Conservation (phyloP, 768 basidiomycete genomes). For the Antrodiella citrinella region DNA sequence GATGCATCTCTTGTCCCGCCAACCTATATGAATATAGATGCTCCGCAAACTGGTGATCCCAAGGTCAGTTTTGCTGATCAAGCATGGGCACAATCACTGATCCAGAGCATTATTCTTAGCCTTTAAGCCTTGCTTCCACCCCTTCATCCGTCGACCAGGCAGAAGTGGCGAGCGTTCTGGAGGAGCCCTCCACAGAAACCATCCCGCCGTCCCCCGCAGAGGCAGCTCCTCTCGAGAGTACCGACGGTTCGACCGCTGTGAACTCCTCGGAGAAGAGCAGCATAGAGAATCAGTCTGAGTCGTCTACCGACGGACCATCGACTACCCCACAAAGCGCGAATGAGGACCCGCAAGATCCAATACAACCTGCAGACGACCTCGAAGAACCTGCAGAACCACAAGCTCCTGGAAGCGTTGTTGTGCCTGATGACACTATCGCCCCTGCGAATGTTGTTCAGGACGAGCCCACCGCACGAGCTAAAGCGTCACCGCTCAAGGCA, state of each 20-base stretch:
- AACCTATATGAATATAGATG: background rate
- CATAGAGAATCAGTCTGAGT: no score
- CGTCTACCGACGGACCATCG: background rate
- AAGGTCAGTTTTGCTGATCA: no score
- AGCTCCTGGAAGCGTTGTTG: slow-evolving; percentile 39
- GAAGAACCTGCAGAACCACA: slow-evolving; percentile 1
- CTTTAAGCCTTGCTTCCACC: no score
- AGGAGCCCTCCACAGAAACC: background rate
- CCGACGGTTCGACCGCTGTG: no score
- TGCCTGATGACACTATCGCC: slow-evolving; percentile 26
- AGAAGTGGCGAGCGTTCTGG: background rate
- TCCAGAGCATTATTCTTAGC: no score
- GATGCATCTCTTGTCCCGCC: background rate
- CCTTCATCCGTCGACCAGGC: background rate
- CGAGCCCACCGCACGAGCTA: slow-evolving; percentile 9
- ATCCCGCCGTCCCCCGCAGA: no score
- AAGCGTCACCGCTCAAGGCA: slow-evolving; percentile 21
- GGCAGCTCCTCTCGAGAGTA: no score
- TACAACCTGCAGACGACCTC: background rate
- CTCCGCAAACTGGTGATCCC: no score
- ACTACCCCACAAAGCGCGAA: background rate
- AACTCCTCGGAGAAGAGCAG: no score
- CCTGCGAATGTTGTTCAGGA: slow-evolving; percentile 2
- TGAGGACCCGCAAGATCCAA: slow-evolving; percentile 4
- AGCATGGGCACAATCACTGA: no score